phyloP scores from a whole-genome alignment of 495 filamentous ascomycete species.

The Rostrohypoxylon terebratum region DNA sequence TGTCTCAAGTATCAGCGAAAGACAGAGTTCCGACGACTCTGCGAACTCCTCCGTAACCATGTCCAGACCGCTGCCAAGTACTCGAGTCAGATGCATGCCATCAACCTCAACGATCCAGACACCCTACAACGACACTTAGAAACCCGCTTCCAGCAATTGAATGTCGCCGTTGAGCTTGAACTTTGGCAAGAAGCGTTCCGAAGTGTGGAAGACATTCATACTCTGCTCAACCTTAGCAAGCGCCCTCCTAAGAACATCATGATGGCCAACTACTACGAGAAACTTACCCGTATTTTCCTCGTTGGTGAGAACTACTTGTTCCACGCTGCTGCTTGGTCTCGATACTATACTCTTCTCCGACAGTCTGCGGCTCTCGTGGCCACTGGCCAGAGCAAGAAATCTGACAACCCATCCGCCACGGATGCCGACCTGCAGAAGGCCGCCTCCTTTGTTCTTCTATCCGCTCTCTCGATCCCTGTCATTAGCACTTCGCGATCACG shows the following conservation, averaged over 20 bases:
- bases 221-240: constrained; percentile 98
- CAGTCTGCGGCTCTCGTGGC: constrained; percentile 88
- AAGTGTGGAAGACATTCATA: constrained; percentile 98
- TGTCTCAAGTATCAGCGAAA: constrained; percentile 98
- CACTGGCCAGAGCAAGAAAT: constrained; percentile 88
- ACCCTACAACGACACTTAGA: constrained; percentile 97
- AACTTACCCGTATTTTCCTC: constrained; percentile 96
- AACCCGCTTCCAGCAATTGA: constrained; percentile 97
- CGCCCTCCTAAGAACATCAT: constrained; percentile 98
- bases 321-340: constrained; percentile 96
- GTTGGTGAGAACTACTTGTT: constrained; percentile 99
- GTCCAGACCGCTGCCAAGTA: constrained; percentile 99
- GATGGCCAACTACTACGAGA: constrained; percentile 99
- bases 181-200: constrained; percentile 99
- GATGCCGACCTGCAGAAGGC: constrained; percentile 87
- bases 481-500: constrained; percentile 98
- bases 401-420: constrained; percentile 86
- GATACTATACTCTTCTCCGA: constrained; percentile 96
- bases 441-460: constrained; percentile 95
- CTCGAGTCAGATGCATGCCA: constrained; percentile 98
- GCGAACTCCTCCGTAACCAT: constrained; percentile 97
- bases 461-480: constrained; percentile 94
- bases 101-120: constrained; percentile 97
- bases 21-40: constrained; percentile 98
- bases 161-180: constrained; percentile 97